These are phyloP conservation scores for Panellus pusillus DNA, from an alignment of 768 basidiomycete species.

Conservation along the genomic window DNA sequence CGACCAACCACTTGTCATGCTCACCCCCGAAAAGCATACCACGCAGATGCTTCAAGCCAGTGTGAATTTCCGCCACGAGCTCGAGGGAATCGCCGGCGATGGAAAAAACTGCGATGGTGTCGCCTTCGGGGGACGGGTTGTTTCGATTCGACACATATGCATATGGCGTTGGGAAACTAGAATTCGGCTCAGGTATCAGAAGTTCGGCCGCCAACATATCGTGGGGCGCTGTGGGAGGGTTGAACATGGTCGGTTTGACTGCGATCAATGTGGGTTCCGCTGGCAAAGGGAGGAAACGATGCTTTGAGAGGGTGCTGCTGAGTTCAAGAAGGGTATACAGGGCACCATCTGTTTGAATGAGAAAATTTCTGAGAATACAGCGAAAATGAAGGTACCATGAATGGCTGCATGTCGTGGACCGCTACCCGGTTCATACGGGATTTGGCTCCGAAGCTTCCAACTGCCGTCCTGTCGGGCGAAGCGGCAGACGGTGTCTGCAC, in stretches of 20 bases:
- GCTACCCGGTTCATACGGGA: conserved; percentile 53
- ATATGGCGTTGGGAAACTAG: conserved; percentile 53
- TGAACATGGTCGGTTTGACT: conserved; percentile 49
- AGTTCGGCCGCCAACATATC: conserved; percentile 71
- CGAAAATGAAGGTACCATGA: conserved; percentile 44
- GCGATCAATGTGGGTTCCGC: conserved; percentile 42
- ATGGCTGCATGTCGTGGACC: conserved; percentile 73
- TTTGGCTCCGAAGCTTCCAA: conserved; percentile 51
- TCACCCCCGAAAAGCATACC: conserved; percentile 68
- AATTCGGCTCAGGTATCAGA: conserved; percentile 55
- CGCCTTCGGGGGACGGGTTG: conserved; percentile 66
- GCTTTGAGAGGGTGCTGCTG: conserved; percentile 54
- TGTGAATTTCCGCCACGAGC: conserved; percentile 61
- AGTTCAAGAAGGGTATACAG: conserved; percentile 73
- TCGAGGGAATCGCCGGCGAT: conserved; percentile 46
- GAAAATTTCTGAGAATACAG: not conserved
- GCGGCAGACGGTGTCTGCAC: conserved; percentile 66
- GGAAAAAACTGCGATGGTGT: conserved; percentile 70
- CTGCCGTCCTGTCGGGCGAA: conserved; percentile 45
- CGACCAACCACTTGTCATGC: conserved; percentile 60
- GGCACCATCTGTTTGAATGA: conserved; percentile 45
- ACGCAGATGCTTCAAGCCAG: conserved; percentile 69
- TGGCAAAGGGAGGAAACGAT: conserved; percentile 48
- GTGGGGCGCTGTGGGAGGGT: conserved; percentile 42
- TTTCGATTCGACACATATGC: conserved; percentile 78